These are phyloP conservation scores for Marchantia paleacea DNA, from an alignment of 225 moss, liverwort and hornwort genomes.

Conservation along the genomic window DNA sequence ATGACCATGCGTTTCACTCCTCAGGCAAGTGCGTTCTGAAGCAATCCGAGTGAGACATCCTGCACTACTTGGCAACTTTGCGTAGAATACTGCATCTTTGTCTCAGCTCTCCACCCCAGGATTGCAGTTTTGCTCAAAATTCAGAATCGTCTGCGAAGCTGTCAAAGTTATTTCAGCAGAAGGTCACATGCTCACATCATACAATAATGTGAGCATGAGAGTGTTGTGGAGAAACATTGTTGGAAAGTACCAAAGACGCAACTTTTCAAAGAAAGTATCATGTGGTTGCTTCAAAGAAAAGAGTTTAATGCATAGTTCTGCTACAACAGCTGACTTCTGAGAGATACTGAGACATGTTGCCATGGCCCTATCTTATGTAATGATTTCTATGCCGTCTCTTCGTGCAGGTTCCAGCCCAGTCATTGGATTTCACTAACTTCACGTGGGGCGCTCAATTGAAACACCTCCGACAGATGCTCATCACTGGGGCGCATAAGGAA, in stretches of 20 bases:
- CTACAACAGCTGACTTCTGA: not conserved
- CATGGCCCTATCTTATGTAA: not conserved
- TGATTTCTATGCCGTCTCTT: not conserved
- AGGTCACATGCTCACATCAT: no score
- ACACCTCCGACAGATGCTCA: constrained; percentile 78
- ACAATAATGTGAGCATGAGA: not conserved
- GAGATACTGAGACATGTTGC: not conserved
- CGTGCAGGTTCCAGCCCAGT: constrained; percentile 63
- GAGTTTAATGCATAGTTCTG: not conserved
- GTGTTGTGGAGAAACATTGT: not conserved
- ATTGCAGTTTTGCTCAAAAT: no score
- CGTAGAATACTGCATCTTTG: no score
- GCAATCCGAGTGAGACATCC: not conserved
- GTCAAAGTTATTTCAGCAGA: no score
- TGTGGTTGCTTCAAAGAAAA: not conserved
- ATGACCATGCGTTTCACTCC: constrained; percentile 75
- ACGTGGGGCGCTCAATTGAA: constrained; percentile 74
- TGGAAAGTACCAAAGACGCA: not conserved
- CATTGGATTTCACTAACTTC: constrained; percentile 74
- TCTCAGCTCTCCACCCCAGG: no score
- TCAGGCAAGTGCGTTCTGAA: constrained; percentile 48
- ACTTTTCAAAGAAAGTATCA: not conserved
- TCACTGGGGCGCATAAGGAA: constrained; percentile 65
- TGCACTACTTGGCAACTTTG: no score
- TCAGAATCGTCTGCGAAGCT: no score